Percentiles rank a stretch among this genome's conserved stretches.
These are phyloP conservation scores for Aspergillus aculeatus DNA, from an alignment of 2,329 filamentous ascomycete species.

Conservation along the genomic window DNA sequence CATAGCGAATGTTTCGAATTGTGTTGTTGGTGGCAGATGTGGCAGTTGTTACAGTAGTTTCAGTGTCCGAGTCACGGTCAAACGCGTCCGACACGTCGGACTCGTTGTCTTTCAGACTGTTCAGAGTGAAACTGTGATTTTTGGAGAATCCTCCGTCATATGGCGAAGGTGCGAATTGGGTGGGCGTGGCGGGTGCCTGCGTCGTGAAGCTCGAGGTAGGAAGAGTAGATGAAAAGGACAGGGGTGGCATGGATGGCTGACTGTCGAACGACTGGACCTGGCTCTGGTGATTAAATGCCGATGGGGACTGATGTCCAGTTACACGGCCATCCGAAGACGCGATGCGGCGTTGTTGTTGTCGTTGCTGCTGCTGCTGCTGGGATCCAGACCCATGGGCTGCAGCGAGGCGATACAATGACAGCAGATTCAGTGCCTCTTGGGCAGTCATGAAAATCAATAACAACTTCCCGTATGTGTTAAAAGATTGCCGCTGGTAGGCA, in stretches of 20 bases:
- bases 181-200: constrained; percentile 24
- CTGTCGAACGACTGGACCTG: constrained; percentile 23
- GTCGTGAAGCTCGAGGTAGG: constrained; percentile 29
- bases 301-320: constrained; percentile 8
- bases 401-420: constrained; percentile 24
- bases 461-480: constrained; percentile 40
- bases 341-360: constrained; percentile 5
- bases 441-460: constrained; percentile 40
- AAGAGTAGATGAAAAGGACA: constrained; percentile 33
- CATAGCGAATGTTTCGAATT: constrained; percentile 38
- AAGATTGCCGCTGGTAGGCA: constrained; percentile 32
- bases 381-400: neutral
- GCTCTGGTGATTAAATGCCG: constrained; percentile 14
- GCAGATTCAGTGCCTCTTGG: constrained; percentile 37
- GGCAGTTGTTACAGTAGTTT: constrained; percentile 36
- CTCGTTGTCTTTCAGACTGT: constrained; percentile 31
- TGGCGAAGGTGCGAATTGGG: constrained; percentile 22
- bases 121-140: constrained; percentile 35
- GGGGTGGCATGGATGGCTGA: constrained; percentile 24
- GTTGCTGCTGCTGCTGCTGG: constrained; percentile 1
- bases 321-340: neutral
- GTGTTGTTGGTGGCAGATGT: constrained; percentile 35
- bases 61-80: constrained; percentile 37
- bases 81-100: constrained; percentile 31
- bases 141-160: constrained; percentile 20